Base-by-base conservation (phyloP, 176 grass and related monocot species). In the Thalia dealbata region DNA sequence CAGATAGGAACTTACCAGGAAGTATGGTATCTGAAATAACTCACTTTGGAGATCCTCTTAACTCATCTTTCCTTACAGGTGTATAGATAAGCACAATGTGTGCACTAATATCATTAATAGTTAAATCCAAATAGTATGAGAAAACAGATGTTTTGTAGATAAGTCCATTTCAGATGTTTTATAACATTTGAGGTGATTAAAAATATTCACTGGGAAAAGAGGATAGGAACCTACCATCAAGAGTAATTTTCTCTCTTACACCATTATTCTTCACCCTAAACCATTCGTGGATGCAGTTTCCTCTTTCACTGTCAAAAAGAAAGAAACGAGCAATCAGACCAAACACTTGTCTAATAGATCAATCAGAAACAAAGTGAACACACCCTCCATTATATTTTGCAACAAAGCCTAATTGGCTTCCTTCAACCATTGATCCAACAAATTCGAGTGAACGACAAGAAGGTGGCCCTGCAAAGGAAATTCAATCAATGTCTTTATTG, bases 241-340 rank as follows among this genome's bases (percentile, higher is more conserved):
- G 78, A 60, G 68, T 79, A 80, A 97, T 63, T 64, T 83, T 92
- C n/a, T 79, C 82, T 62, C 86, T 97, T 61, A 27, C 71, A 69
- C 83, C 87, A 67, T 81, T 83, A 19, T 69, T 65, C 76, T 84
- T 81, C 86, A 88, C 70, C 59, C 76, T 85, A 74, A 90, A 93
- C 95, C 95, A 97, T 91, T 93, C 83, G 26, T 88, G 83, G 54
- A 78, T 89, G 87, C 95, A 97, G 58, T 63, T 86, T 86, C 95
- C 95, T 85, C 61, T 90, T 43, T 86, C 51, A 78, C 95, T 97
- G 75, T 76, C 83, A 75, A 65, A 74, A 86, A 79, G n/a, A 70
- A 30, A 44, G 28, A 54, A 73, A 77, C 48, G 10, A 82, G 11
- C 14, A 60, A 19, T 56, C 24, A 42, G 78, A 61, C 54, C 80